A percentile compares a stretch with the other conserved stretches of the same genome.
Evolutionary conservation across 2,329 filamentous ascomycete species (phyloP).

Genomic region (Neofusicoccum kwambonambiense): DNA sequence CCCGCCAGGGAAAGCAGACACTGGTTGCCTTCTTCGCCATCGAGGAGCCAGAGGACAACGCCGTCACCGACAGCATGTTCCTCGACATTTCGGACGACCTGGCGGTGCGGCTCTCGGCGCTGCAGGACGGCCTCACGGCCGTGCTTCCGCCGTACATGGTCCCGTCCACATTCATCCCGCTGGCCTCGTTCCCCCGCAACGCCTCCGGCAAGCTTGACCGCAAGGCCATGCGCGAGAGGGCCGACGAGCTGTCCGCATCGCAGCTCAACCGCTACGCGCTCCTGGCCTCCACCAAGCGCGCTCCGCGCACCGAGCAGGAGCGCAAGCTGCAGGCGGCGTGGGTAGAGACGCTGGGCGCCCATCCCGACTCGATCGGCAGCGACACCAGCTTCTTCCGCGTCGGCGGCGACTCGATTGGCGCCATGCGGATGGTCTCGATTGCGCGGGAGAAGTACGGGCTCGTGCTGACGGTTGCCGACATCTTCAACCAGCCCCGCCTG

Average conservation of each 20-base stretch:
- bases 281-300: constrained; percentile 29
- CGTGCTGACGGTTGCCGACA: constrained; percentile 22
- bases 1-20: constrained; percentile 21
- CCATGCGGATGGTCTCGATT: neutral
- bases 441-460: constrained; percentile 17
- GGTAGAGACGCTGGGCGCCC: constrained; percentile 15
- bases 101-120: neutral
- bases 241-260: neutral
- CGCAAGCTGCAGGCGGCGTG: constrained; percentile 30
- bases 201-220: constrained; percentile 41
- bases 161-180: neutral
- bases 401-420: constrained; percentile 38
- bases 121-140: neutral
- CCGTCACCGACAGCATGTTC: constrained; percentile 21
- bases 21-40: constrained; percentile 46
- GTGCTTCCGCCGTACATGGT: neutral
- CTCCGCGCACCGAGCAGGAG: constrained; percentile 49
- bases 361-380: constrained; percentile 26
- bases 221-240: neutral
- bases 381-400: constrained; percentile 42
- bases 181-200: constrained; percentile 32
- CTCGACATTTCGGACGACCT: neutral
- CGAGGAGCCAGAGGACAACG: constrained; percentile 26
- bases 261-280: constrained; percentile 41
- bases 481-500: constrained; percentile 24